phyloP scores from a whole-genome alignment of 768 basidiomycete genomes.

The Leccinum aurantiacum region DNA sequence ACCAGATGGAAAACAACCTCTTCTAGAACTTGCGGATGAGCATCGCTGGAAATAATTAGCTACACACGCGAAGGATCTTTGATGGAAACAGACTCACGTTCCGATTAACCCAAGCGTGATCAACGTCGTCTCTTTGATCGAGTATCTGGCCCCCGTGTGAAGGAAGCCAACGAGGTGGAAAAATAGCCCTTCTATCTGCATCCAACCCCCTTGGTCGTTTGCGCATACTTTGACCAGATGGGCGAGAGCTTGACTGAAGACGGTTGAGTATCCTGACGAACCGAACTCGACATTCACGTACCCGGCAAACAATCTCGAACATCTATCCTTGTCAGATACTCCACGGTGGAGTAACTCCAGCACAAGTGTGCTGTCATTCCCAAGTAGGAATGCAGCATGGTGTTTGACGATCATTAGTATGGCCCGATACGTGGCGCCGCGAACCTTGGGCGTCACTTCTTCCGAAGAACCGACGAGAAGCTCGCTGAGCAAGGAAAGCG shows the following conservation, averaged over 20 bases:
- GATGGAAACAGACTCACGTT: slow-evolving; percentile 29
- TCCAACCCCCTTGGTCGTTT: slow-evolving; percentile 33
- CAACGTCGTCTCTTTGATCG: slow-evolving; percentile 62
- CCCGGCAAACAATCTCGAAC: slow-evolving; percentile 69
- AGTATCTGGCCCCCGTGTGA: slow-evolving; percentile 40
- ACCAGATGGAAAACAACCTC: slow-evolving; percentile 62
- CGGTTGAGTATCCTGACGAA: slow-evolving; percentile 11
- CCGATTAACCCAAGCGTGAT: slow-evolving; percentile 60
- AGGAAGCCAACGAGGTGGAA: slow-evolving; percentile 49
- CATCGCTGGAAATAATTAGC: slow-evolving; percentile 38
- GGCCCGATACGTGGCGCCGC: slow-evolving; percentile 42
- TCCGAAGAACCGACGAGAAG: slow-evolving; percentile 46
- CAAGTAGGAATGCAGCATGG: slow-evolving; percentile 32
- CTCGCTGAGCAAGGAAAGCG: slow-evolving; percentile 34
- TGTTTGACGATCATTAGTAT: slow-evolving; percentile 45
- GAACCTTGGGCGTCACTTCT: slow-evolving; percentile 48
- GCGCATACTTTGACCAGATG: slow-evolving; percentile 48
- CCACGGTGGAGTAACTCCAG: slow-evolving; percentile 46
- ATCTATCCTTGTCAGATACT: slow-evolving; percentile 53
- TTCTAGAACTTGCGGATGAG: slow-evolving; percentile 53
- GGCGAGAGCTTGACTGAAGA: slow-evolving; percentile 43
- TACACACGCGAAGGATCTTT: background rate
- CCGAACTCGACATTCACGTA: slow-evolving; percentile 32
- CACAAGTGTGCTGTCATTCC: slow-evolving; percentile 32
- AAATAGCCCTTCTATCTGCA: slow-evolving; percentile 42